phyloP scores from a whole-genome alignment of 768 basidiomycete species.

The Cytidiella melzeri region DNA sequence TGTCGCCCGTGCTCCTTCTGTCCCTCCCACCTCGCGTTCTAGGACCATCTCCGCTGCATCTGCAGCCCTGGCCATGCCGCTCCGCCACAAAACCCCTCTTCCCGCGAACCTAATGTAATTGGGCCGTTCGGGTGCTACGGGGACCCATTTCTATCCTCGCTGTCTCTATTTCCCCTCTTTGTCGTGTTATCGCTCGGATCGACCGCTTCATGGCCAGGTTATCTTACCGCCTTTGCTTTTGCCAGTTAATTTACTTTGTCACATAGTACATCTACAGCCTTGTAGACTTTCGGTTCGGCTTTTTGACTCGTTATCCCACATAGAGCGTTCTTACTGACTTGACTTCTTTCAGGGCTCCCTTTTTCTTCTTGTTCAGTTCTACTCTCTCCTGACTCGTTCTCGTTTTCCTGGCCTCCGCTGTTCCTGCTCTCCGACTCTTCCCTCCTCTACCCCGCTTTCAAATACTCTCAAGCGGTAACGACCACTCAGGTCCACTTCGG shows the following conservation, averaged over 20 bases:
- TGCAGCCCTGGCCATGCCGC: constrained; percentile 21
- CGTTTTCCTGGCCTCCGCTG: constrained; percentile 5
- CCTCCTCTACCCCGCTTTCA: constrained; percentile 25
- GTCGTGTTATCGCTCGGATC: constrained; percentile 10
- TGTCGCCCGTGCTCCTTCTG: constrained; percentile 13
- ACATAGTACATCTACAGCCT: constrained; percentile 20
- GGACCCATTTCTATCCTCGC: constrained; percentile 13
- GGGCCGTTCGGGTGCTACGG: constrained; percentile 14
- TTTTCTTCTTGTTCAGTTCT: constrained; percentile 21
- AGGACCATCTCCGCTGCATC: constrained; percentile 26
- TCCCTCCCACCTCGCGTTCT: constrained; percentile 24
- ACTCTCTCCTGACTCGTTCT: constrained; percentile 16
- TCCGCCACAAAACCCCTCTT: constrained; percentile 26
- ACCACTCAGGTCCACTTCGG: neutral
- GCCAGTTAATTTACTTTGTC: constrained; percentile 10
- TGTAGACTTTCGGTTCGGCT: constrained; percentile 22
- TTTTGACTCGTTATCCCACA: neutral
- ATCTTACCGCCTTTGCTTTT: constrained; percentile 15
- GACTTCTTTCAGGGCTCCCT: constrained; percentile 20
- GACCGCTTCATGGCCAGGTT: constrained; percentile 15
- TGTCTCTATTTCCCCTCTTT: constrained; percentile 16
- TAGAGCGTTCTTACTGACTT: constrained; percentile 9
- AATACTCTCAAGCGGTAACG: constrained; percentile 15
- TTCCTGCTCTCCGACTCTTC: constrained; percentile 21
- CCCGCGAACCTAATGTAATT: constrained; percentile 19